A percentile compares a stretch with the other conserved stretches of the same genome.
These are phyloP conservation scores for Casuarina glauca DNA, from an alignment of 306 rosid species.

Conservation along the genomic window DNA sequence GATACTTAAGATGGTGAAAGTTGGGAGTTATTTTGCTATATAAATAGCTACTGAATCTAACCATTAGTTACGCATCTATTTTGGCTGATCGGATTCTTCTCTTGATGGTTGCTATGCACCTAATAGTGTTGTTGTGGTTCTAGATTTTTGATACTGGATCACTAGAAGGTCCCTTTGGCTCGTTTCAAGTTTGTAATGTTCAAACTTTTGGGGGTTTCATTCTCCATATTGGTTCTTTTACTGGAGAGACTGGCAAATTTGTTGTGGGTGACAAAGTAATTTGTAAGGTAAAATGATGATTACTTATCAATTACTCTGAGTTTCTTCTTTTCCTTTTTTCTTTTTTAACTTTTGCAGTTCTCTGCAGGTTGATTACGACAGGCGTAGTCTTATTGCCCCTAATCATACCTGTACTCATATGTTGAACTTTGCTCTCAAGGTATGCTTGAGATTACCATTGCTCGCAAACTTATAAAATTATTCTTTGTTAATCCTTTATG, in stretches of 20 bases:
- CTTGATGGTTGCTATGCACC: slow-evolving; percentile 19
- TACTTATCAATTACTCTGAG: background rate
- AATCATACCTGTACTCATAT: slow-evolving; percentile 98
- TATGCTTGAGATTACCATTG: slow-evolving; percentile 33
- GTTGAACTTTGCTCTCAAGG: slow-evolving; percentile 97
- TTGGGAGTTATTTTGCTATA: background rate
- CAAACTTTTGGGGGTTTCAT: slow-evolving; percentile 89
- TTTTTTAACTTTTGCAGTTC: slow-evolving; percentile 12
- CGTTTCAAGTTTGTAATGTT: slow-evolving; percentile 74
- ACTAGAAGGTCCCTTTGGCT: slow-evolving; percentile 56
- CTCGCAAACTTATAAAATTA: slow-evolving; percentile 1
- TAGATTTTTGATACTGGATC: slow-evolving; percentile 95
- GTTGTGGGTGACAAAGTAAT: slow-evolving; percentile 73
- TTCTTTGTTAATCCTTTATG: slow-evolving; percentile 7
- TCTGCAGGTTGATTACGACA: slow-evolving; percentile 81
- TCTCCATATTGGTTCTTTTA: slow-evolving; percentile 78
- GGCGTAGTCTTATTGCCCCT: slow-evolving; percentile 85
- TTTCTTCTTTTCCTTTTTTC: background rate
- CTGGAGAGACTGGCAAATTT: slow-evolving; percentile 49
- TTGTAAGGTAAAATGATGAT: slow-evolving; percentile 62
- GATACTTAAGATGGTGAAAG: background rate
- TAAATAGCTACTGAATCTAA: background rate
- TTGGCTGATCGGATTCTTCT: slow-evolving; percentile 6
- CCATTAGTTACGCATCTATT: background rate
- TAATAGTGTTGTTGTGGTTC: slow-evolving; percentile 21